phyloP scores from a whole-genome alignment of 2,329 filamentous ascomycete genomes.

The Alternaria infectoria region DNA sequence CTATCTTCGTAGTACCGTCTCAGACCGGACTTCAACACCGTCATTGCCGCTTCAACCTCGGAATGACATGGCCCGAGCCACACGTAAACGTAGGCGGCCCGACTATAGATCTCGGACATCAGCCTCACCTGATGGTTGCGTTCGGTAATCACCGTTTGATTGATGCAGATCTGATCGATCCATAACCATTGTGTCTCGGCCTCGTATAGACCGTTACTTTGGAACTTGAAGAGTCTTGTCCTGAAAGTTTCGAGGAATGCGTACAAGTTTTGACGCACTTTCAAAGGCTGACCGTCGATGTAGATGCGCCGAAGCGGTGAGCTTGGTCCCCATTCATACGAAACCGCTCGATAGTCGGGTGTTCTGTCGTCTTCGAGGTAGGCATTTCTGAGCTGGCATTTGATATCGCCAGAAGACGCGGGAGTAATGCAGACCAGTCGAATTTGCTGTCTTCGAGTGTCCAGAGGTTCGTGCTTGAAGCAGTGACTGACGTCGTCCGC shows the following conservation, averaged over 20 bases:
- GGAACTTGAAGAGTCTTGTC: neutral
- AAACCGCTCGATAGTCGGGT: neutral
- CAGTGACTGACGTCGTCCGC: neutral
- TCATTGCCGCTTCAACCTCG: neutral
- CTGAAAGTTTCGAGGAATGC: neutral
- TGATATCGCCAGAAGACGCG: neutral
- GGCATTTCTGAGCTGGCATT: neutral
- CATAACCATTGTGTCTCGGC: constrained; percentile 2
- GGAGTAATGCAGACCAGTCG: neutral
- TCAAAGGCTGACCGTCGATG: neutral
- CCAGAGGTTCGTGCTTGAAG: neutral
- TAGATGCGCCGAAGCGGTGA: neutral
- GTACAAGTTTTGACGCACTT: neutral
- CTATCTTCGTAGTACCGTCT: neutral
- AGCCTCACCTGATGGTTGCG: constrained; percentile 6
- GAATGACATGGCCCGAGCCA: constrained; percentile 2
- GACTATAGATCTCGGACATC: constrained; percentile 1
- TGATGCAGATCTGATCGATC: constrained; percentile 3
- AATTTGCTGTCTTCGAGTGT: neutral
- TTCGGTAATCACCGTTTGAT: neutral
- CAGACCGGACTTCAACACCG: neutral
- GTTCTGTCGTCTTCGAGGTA: neutral
- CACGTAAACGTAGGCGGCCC: neutral
- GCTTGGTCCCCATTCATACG: neutral
- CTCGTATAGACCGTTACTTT: neutral